phyloP scores from a whole-genome alignment of 1,284 basidiomycete genomes.

The Schizopora paradoxa region DNA sequence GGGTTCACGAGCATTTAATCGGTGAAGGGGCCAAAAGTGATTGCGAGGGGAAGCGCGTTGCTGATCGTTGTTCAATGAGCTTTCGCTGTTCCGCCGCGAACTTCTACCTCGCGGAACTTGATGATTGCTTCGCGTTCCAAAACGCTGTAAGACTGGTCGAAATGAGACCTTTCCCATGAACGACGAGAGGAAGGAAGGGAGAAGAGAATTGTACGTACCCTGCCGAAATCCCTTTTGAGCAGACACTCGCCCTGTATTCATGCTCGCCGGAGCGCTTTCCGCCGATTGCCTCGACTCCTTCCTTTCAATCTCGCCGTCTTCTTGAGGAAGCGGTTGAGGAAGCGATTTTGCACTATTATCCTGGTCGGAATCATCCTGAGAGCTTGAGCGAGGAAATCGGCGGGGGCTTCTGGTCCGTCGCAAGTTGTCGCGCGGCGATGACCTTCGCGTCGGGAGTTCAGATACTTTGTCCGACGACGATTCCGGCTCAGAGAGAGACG shows the following conservation, averaged over 20 bases:
- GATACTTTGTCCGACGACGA: neutral
- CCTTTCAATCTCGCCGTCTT: neutral
- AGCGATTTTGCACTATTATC: slow-evolving; percentile 4
- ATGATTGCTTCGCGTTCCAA: neutral
- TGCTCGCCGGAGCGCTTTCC: neutral
- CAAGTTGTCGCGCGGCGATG: neutral
- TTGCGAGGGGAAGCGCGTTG: slow-evolving; percentile 43
- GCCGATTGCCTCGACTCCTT: neutral
- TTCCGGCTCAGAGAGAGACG: neutral
- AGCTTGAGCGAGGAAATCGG: slow-evolving; percentile 4
- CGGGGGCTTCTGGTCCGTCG: slow-evolving; percentile 2
- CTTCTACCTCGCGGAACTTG: neutral
- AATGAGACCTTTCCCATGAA: neutral
- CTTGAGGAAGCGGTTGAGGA: slow-evolving; percentile 1
- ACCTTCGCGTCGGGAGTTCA: no score
- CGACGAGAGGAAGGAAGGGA: neutral
- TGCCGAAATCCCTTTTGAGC: slow-evolving; percentile 9
- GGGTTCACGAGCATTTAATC: slow-evolving; percentile 35
- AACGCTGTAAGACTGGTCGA: neutral
- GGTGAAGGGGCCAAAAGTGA: slow-evolving; percentile 35
- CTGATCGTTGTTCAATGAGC: slow-evolving; percentile 29
- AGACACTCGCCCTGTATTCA: neutral
- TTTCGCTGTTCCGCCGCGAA: slow-evolving; percentile 15
- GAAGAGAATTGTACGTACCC: slow-evolving; percentile 4
- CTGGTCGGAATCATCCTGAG: neutral